These are phyloP conservation scores for Wickerhamomyces sydowiorum DNA, from an alignment of 805 yeast genomes.

Conservation along the genomic window DNA sequence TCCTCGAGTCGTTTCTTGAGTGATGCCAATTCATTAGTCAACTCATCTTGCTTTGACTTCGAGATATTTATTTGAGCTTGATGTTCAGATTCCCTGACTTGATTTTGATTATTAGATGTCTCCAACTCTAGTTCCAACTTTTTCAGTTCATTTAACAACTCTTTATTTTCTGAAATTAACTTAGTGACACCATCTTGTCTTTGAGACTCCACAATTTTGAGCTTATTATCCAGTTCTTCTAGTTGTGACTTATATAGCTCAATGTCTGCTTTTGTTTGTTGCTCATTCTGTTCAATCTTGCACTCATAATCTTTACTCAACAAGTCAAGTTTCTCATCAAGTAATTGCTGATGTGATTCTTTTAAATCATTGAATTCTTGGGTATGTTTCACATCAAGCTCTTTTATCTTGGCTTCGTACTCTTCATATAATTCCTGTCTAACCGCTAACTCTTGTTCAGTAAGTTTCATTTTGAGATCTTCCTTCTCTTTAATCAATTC, in stretches of 20 bases:
- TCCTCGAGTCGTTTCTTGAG: constrained; percentile 4
- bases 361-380: constrained; percentile 27
- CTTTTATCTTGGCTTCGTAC: constrained; percentile 30
- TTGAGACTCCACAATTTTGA: not conserved
- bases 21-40: not conserved
- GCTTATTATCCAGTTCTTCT: not conserved
- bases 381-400: constrained; percentile 29
- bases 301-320: constrained; percentile 28
- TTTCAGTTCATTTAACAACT: not conserved
- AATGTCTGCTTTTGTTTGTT: constrained; percentile 12
- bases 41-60: not conserved
- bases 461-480: constrained; percentile 11
- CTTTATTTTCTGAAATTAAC: not conserved
- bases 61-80: not conserved
- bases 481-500: constrained; percentile 20
- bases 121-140: not conserved
- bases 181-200: not conserved
- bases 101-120: not conserved
- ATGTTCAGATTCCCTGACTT: not conserved
- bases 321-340: constrained; percentile 26
- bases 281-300: constrained; percentile 21
- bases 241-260: not conserved
- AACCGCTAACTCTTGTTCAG: constrained; percentile 21
- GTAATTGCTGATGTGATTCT: constrained; percentile 19
- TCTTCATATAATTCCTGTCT: constrained; percentile 26